phyloP scores from a whole-genome alignment of 371 early-diverging fungal genomes.

The Mortierella polycephala region DNA sequence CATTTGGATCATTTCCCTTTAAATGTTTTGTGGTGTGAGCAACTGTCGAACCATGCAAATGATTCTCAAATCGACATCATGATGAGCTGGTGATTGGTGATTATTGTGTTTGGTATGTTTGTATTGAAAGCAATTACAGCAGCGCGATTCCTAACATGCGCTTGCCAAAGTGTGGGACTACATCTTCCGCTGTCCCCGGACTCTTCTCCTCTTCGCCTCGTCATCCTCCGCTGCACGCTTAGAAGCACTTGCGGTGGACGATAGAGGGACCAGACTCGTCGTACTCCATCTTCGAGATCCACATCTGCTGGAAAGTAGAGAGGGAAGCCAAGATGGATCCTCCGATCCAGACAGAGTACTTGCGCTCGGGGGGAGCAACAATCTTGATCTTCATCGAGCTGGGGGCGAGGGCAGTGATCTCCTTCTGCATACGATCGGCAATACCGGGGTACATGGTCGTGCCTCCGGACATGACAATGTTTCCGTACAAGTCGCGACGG shows the following conservation, averaged over 20 bases:
- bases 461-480: constrained; percentile 94
- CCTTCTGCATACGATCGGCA: constrained; percentile 89
- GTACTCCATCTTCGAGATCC: constrained; percentile 88
- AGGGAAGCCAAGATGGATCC: constrained; percentile 92
- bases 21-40: too few relatives aligned
- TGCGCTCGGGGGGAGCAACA: constrained; percentile 94
- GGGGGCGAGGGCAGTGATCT: constrained; percentile 83
- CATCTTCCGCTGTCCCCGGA: constrained; percentile 4
- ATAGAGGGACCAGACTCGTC: constrained; percentile 97
- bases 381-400: constrained; percentile 94
- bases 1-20: too few relatives aligned
- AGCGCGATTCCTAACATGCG: background rate
- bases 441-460: constrained; percentile 86
- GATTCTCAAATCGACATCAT: too few relatives aligned
- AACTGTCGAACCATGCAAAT: too few relatives aligned
- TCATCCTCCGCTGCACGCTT: constrained; percentile 54
- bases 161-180: constrained; percentile 9
- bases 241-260: constrained; percentile 99
- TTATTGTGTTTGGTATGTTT: constrained; percentile 20
- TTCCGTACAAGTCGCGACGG: constrained; percentile 83
- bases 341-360: constrained; percentile 97
- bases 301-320: constrained; percentile 72
- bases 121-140: constrained; percentile 11
- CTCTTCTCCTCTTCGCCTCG: constrained; percentile 2
- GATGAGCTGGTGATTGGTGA: constrained; percentile 1